Percentiles rank a stretch among this genome's conserved stretches.
These are phyloP conservation scores for Tagetes erecta DNA, from an alignment of 129 eudicot species.

Conservation along the genomic window DNA sequence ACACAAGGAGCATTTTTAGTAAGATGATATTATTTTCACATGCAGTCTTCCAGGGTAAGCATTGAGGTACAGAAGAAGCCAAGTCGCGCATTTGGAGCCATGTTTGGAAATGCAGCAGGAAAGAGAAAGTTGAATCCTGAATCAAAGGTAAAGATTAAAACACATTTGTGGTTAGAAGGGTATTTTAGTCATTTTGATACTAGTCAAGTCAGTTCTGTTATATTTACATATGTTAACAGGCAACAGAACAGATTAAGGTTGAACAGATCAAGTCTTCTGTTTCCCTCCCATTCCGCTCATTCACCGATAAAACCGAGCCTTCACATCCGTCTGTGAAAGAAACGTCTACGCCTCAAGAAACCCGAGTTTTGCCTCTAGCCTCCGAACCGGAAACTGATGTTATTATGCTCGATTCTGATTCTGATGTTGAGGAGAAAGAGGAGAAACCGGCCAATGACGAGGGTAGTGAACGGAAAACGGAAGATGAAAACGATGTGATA, in stretches of 20 bases:
- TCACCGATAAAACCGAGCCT: slow-evolving; percentile 34
- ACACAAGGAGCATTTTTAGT: not conserved
- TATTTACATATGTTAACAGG: slow-evolving; percentile 35
- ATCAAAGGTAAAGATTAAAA: slow-evolving; percentile 39
- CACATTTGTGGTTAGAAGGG: slow-evolving; percentile 3
- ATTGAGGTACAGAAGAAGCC: slow-evolving; percentile 79
- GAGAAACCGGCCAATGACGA: slow-evolving; percentile 37
- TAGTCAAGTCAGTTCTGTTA: slow-evolving; percentile 6
- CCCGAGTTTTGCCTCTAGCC: slow-evolving; percentile 16
- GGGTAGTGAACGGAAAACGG: slow-evolving; percentile 21
- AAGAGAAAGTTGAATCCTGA: slow-evolving; percentile 64
- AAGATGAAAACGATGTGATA: slow-evolving; percentile 42
- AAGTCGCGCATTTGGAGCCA: slow-evolving; percentile 77
- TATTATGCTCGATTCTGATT: slow-evolving; percentile 45
- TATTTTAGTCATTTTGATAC: slow-evolving; percentile 11
- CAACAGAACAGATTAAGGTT: slow-evolving; percentile 48
- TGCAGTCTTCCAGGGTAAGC: slow-evolving; percentile 67
- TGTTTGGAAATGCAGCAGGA: slow-evolving; percentile 68
- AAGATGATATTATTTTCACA: not conserved
- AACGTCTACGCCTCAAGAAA: slow-evolving; percentile 29
- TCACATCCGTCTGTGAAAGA: slow-evolving; percentile 28
- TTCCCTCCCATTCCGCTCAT: slow-evolving; percentile 63
- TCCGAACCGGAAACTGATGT: slow-evolving; percentile 36
- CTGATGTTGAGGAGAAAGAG: slow-evolving; percentile 33
- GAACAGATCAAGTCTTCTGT: slow-evolving; percentile 60